Conservation (phyloP, 1,284 basidiomycete species). For the Golubevia pallescens region DNA sequence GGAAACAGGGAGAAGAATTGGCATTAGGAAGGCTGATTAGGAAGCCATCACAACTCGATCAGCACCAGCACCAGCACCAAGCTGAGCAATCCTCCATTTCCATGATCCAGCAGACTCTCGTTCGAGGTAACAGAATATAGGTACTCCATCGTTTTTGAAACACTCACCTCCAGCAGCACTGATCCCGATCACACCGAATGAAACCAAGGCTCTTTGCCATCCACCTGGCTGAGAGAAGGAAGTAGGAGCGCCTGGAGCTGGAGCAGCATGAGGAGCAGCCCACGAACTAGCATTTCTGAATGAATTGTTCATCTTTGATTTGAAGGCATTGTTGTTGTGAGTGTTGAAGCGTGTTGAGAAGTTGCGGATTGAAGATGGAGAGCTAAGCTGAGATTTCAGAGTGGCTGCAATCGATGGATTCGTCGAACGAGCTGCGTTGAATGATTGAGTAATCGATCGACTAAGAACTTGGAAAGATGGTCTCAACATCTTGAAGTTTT, state of each 20-base stretch:
- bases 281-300: constrained; percentile 20
- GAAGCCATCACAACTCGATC: no score
- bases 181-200: background rate
- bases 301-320: constrained; percentile 3
- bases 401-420: no score
- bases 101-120: background rate
- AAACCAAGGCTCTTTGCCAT: constrained; percentile 33
- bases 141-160: background rate
- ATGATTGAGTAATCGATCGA: constrained; percentile 12
- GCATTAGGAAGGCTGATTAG: no score
- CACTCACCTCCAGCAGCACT: background rate
- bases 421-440: constrained; percentile 17
- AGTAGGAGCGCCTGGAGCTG: constrained; percentile 33
- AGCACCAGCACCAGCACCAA: no score
- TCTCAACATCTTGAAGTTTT: constrained; percentile 30
- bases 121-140: constrained; percentile 5
- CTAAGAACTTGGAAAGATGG: constrained; percentile 30
- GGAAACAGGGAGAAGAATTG: background rate
- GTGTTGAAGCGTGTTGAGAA: constrained; percentile 21
- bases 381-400: constrained; percentile 20
- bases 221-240: constrained; percentile 37
- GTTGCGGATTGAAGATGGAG: constrained; percentile 27
- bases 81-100: background rate
- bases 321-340: constrained; percentile 6
- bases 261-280: constrained; percentile 37